Percentiles rank a stretch among this genome's conserved stretches.
These are phyloP conservation scores for Paulownia fortunei DNA, from an alignment of 257 asterid species.

Conservation along the genomic window DNA sequence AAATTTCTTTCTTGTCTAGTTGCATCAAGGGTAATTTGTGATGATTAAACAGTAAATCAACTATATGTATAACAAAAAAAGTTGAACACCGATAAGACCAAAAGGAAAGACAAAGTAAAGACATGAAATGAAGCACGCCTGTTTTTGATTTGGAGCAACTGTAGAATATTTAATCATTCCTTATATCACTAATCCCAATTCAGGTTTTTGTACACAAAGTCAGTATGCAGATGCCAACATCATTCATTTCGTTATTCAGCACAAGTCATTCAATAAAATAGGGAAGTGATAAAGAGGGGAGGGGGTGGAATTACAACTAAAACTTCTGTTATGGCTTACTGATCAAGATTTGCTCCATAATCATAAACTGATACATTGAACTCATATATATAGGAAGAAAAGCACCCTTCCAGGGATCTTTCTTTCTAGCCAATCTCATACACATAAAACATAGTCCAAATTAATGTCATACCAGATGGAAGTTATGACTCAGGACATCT, in stretches of 20 bases:
- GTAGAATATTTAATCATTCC: neutral
- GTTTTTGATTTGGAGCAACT: neutral
- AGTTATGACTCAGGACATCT: neutral
- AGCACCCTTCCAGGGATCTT: neutral
- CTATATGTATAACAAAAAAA: neutral
- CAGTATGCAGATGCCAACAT: too few relatives aligned
- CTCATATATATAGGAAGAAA: neutral
- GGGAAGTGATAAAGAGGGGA: too few relatives aligned
- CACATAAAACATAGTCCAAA: neutral
- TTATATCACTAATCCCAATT: too few relatives aligned
- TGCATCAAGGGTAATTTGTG: neutral
- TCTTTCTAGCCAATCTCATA: constrained; percentile 6
- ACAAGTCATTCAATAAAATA: too few relatives aligned
- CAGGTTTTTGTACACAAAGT: too few relatives aligned
- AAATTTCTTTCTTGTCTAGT: neutral
- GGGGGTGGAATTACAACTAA: too few relatives aligned
- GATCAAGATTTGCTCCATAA: neutral
- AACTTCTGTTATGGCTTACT: neutral
- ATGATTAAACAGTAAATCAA: constrained; percentile 10
- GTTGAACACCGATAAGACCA: neutral
- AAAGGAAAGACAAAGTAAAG: neutral
- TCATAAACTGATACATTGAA: neutral
- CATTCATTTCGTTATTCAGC: too few relatives aligned
- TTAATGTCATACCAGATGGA: too few relatives aligned
- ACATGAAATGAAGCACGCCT: neutral